These are phyloP conservation scores for Maudiozyma saulgeensis DNA, from an alignment of 805 yeast species.

Conservation along the genomic window DNA sequence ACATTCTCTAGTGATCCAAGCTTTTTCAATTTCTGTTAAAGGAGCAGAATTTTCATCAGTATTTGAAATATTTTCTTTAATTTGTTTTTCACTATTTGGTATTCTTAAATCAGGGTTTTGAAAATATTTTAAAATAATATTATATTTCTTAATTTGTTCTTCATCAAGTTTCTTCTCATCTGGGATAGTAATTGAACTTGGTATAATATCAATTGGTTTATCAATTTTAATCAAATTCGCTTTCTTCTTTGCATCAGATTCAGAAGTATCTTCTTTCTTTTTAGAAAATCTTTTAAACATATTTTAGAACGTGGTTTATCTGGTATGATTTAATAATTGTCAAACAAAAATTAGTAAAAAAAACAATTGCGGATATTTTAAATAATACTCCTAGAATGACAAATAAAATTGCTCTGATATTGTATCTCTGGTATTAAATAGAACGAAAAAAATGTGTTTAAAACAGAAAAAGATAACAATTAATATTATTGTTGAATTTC, in stretches of 20 bases:
- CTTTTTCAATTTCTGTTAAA: conserved; percentile 47
- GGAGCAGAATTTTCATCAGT: conserved; percentile 25
- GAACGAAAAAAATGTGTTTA: too few species aligned
- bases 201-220: conserved; percentile 50
- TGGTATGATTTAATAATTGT: too few species aligned
- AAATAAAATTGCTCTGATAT: too few species aligned
- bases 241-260: conserved; percentile 8
- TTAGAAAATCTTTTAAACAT: conserved; percentile 20
- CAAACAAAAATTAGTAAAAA: too few species aligned
- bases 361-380: too few species aligned
- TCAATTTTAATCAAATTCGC: conserved; percentile 26
- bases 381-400: too few species aligned
- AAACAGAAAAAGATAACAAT: too few species aligned
- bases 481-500: too few species aligned
- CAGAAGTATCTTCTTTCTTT: conserved; percentile 12
- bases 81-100: conserved; percentile 40
- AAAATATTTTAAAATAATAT: conserved; percentile 56
- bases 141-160: conserved; percentile 52
- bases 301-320: too few species aligned
- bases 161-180: conserved; percentile 36
- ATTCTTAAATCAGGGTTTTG: conserved; percentile 41
- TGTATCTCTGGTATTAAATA: too few species aligned
- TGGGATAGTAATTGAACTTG: conserved; percentile 43
- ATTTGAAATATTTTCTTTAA: conserved; percentile 23
- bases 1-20: conserved; percentile 93